Evolutionary conservation across 129 eudicot species (phyloP).

Genomic region (Dittrichia graveolens): DNA sequence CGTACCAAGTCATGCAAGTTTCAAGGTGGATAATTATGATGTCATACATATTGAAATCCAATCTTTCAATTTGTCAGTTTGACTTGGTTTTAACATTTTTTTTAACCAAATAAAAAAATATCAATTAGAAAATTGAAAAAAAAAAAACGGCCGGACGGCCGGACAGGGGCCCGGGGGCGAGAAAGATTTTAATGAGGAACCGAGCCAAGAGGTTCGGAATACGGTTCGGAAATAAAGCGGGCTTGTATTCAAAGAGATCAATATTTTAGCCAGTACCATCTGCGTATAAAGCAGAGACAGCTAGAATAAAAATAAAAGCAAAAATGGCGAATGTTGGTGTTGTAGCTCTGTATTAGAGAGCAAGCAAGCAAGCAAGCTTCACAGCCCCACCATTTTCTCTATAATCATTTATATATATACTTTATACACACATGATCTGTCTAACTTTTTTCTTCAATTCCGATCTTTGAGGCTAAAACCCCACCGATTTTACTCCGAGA

Average conservation of each 20-base stretch:
- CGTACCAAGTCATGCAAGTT: too few relatives aligned
- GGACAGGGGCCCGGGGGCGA: not conserved
- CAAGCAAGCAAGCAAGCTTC: conserved; percentile 35
- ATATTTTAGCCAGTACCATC: conserved; percentile 13
- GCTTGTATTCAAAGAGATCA: conserved; percentile 28
- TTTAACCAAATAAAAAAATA: not conserved
- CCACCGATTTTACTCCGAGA: conserved; percentile 4
- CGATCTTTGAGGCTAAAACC: conserved; percentile 26
- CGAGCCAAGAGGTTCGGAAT: conserved; percentile 48
- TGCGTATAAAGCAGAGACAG: conserved; percentile 55
- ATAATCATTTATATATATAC: conserved; percentile 9
- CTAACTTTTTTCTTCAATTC: conserved; percentile 19
- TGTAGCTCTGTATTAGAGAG: conserved; percentile 25
- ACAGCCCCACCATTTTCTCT: conserved; percentile 32
- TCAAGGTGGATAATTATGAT: too few relatives aligned
- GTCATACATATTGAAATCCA: not conserved
- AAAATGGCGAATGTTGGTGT: conserved; percentile 40
- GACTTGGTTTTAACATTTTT: not conserved
- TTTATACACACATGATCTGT: conserved; percentile 24
- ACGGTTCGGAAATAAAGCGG: conserved; percentile 43
- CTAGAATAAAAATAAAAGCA: conserved; percentile 24
- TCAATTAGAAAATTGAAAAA: not conserved
- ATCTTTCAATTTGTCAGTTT: not conserved
- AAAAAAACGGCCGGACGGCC: conserved; percentile 10
- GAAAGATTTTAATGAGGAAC: not conserved